Evolutionary conservation across 345 rosid genomes (phyloP), one percentile per base, ranked within the genome.

Genomic region (Anastatica hierochuntica): DNA sequence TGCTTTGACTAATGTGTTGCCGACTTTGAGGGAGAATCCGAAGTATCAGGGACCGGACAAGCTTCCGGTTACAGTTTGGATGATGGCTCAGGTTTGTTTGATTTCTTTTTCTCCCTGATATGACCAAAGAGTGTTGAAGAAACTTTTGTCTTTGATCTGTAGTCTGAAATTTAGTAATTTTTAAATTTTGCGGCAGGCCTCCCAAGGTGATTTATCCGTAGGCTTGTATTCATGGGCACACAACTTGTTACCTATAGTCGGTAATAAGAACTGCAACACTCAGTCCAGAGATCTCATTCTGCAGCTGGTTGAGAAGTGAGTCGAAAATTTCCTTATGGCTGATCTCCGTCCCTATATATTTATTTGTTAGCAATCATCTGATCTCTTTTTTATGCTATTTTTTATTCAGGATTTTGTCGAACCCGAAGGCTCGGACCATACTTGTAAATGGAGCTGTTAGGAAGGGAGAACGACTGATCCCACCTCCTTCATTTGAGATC

Each of bases 41-140:
- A 85, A 79, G 74, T 85, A 77, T 63, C 82, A 78, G 30, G 86
- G 90, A 45, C 84, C 78, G 53, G 95, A 85, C 60, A 85, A 79
- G 63, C 81, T 82, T 52, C 80, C 76, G 8, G 74, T 82, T 56
- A 51, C 48, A 55, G 69, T 77, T 46, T 85, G 95, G 95, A 75
- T 74, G 79, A 68, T 82, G 53, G 74, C 79, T 33, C 94, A 85
- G 85, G 94, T 81, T 48, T 58, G 64, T 59, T 8, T n/a, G n/a
- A n/a, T n/a, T n/a, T n/a, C n/a, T n/a, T n/a, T 54, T 8, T 12
- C 30, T 53, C 43, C 16, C 2, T 21, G 24, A 21, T 21, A 21
- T 21, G 24, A 13, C 6, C 21, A 35, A 19, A 60, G 8, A 30
- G n/a, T n/a, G n/a, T n/a, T n/a, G n/a, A n/a, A n/a, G n/a, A n/a